Conservation (phyloP, 305 asterid species). For the Solanum hybrid region DNA sequence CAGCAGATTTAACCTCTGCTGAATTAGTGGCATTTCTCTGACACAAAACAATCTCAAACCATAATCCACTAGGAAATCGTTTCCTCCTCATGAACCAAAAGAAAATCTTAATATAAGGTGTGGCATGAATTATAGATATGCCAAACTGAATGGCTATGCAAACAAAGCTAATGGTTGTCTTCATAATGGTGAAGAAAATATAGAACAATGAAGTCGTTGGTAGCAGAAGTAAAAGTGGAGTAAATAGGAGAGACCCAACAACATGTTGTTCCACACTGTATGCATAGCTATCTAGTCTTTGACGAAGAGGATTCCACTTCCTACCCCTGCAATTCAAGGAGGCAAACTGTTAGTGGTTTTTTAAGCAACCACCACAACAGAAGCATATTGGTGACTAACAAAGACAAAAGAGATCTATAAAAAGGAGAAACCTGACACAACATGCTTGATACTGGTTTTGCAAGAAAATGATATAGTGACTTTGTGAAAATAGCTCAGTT, state of each 20-base stretch:
- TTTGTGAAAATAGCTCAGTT: neutral
- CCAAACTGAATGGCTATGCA: slow-evolving; percentile 42
- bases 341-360: slow-evolving; percentile 5
- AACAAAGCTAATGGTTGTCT: slow-evolving; percentile 47
- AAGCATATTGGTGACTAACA: neutral
- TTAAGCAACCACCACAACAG: neutral
- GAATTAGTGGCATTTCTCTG: slow-evolving; percentile 14
- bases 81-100: slow-evolving; percentile 61
- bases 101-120: slow-evolving; percentile 64
- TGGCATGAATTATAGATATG: slow-evolving; percentile 59
- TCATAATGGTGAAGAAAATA: slow-evolving; percentile 81
- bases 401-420: neutral
- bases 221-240: slow-evolving; percentile 75
- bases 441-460: neutral
- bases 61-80: slow-evolving; percentile 81
- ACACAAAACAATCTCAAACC: slow-evolving; percentile 49
- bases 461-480: neutral
- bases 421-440: neutral
- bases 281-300: slow-evolving; percentile 86
- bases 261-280: slow-evolving; percentile 86
- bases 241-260: slow-evolving; percentile 83
- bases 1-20: slow-evolving; percentile 17
- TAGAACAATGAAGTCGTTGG: slow-evolving; percentile 91
- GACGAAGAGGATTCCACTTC: slow-evolving; percentile 85
- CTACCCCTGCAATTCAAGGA: slow-evolving; percentile 54